Base-by-base conservation (phyloP, 257 asterid species). In the Nicotiana otophora region DNA sequence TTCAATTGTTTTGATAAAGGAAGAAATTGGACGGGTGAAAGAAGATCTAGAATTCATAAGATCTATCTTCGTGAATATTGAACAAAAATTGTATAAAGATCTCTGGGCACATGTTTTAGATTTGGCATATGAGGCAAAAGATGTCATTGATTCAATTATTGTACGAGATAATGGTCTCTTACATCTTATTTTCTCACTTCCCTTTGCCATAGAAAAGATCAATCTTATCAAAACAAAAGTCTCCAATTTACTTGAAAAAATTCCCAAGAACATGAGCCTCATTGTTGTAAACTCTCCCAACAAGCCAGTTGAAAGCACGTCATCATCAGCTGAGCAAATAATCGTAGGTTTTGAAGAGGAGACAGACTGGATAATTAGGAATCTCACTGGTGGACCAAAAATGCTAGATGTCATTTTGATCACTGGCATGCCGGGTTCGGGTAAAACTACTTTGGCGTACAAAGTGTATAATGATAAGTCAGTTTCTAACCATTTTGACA, bases 281-380 rank as follows among this genome's bases (percentile, higher is more conserved):
- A 17, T 4, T 33, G 75, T 67, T 17, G 53, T 31, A 1, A 67
- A 67, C 16, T 17, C 53, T 67, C 26, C 53, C 28, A 34, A 67
- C 1, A 67, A 34, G 53, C 16, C 30, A 67, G 30, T 34, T 34
- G 53, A 34, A 0, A 4, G 54, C 31, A 31, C 54, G 28, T 34
- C 64, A 30, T 1, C 9, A 9, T 1, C 9, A 48, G 5, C 42
- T 54, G 51, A 10, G n/a, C 16, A 77, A 51, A 51, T 28, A 77
- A 34, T 17, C n/a, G 81, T 77, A n/a, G 81, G 66, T 16, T 77
- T 77, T 53, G 10, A 76, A 23, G 42, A 76, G 81, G 81, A 76
- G 42, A 76, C 81, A 53, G 1, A 76, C 3, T 48, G 8, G 60
- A 26, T 76, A 75, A 75, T 75, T 4, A 1, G 16, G 20, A 53